Percentiles rank a stretch among this genome's conserved stretches.
Evolutionary conservation across 2,329 filamentous ascomycete species (phyloP).

Genomic region (Curvularia spicifera): DNA sequence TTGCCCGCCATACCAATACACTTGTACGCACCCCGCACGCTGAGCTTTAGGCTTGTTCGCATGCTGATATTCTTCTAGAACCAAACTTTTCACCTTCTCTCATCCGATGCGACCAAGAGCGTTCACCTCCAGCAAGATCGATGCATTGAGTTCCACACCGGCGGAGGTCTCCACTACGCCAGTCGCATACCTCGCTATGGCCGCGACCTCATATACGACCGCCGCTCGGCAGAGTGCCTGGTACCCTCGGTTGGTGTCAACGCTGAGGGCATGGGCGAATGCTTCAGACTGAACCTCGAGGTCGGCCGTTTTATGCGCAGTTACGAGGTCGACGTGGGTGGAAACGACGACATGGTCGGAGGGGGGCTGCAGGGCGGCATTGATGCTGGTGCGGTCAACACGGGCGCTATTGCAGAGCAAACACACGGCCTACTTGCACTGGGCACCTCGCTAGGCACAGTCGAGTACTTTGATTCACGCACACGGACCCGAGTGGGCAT

Average conservation of each 20-base stretch:
- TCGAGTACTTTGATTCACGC: slow-evolving; percentile 95
- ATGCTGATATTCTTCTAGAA: slow-evolving; percentile 58
- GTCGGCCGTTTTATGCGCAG: slow-evolving; percentile 92
- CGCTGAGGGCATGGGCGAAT: slow-evolving; percentile 83
- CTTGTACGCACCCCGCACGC: slow-evolving; percentile 51
- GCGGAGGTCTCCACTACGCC: slow-evolving; percentile 83
- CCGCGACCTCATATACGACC: slow-evolving; percentile 85
- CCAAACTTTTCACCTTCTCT: slow-evolving; percentile 86
- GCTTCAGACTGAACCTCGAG: slow-evolving; percentile 91
- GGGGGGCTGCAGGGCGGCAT: slow-evolving; percentile 86
- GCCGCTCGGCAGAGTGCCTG: slow-evolving; percentile 80
- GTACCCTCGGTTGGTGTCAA: slow-evolving; percentile 89
- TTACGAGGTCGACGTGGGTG: slow-evolving; percentile 88
- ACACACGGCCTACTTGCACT: slow-evolving; percentile 92
- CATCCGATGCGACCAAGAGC: slow-evolving; percentile 91
- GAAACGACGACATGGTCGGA: slow-evolving; percentile 71
- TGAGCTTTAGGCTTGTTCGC: neutral
- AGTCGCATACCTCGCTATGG: slow-evolving; percentile 93
- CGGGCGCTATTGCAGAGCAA: slow-evolving; percentile 82
- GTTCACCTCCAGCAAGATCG: slow-evolving; percentile 92
- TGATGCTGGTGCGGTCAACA: slow-evolving; percentile 83
- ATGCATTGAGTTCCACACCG: slow-evolving; percentile 90
- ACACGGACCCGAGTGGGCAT: slow-evolving; percentile 82
- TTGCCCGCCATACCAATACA: slow-evolving; percentile 86
- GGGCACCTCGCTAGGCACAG: slow-evolving; percentile 91